These are phyloP conservation scores for Pharus latifolius DNA, from an alignment of 176 grass and related monocot species.

Conservation along the genomic window DNA sequence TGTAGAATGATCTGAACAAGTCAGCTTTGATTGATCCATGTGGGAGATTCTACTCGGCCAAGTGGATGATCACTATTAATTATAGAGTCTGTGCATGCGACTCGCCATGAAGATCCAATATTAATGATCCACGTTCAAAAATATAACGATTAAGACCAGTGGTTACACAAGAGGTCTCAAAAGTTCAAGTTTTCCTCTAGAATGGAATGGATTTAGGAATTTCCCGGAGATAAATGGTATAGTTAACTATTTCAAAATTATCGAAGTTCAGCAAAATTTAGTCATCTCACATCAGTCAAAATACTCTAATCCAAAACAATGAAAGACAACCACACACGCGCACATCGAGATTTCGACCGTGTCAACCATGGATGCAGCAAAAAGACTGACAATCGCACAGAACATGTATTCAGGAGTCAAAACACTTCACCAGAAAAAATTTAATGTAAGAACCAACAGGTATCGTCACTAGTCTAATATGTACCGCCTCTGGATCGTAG, in stretches of 20 bases:
- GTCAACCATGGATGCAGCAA: neutral
- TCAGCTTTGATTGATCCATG: neutral
- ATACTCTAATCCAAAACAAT: neutral
- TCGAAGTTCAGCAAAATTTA: too few relatives aligned
- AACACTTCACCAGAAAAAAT: neutral
- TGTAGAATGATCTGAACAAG: neutral
- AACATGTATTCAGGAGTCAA: neutral
- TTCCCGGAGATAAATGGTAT: too few relatives aligned
- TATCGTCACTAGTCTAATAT: neutral
- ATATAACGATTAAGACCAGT: too few relatives aligned
- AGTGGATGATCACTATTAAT: neutral
- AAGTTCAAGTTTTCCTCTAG: too few relatives aligned
- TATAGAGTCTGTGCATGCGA: neutral
- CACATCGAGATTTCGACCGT: neutral
- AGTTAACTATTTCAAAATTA: too few relatives aligned
- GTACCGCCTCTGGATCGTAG: neutral
- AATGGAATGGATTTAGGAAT: too few relatives aligned
- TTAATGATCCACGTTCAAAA: neutral
- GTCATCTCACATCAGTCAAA: neutral
- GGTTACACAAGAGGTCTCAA: too few relatives aligned
- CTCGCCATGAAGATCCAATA: neutral
- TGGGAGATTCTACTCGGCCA: slow-evolving; percentile 8
- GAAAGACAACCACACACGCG: neutral
- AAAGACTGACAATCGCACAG: neutral
- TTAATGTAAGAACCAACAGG: neutral